These are phyloP conservation scores for Domatiomyces globalis DNA, from an alignment of 2,329 filamentous ascomycete genomes.

Conservation along the genomic window DNA sequence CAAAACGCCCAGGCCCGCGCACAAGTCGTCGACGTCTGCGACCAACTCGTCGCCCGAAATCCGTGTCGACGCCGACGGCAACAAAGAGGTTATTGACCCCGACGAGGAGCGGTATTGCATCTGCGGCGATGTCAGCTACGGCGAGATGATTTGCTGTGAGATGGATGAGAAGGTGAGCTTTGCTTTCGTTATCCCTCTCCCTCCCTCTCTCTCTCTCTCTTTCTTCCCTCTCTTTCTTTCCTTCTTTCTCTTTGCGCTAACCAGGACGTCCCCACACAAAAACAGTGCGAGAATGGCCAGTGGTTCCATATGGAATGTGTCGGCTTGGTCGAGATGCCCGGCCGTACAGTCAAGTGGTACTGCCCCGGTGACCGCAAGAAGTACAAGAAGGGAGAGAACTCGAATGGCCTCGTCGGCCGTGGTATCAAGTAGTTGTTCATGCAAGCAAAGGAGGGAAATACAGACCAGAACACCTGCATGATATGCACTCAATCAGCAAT, in stretches of 20 bases:
- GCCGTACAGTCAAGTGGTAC: slow-evolving; percentile 50
- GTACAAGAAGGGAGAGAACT: slow-evolving; percentile 26
- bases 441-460: too few species aligned
- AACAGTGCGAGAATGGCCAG: slow-evolving; percentile 47
- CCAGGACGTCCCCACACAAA: slow-evolving; percentile 1
- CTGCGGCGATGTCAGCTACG: slow-evolving; percentile 50
- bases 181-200: slow-evolving; percentile 5
- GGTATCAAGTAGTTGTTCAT: slow-evolving; percentile 8
- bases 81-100: slow-evolving; percentile 41
- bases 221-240: neutral
- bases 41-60: slow-evolving; percentile 22
- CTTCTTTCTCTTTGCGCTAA: neutral
- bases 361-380: slow-evolving; percentile 47
- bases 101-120: slow-evolving; percentile 51
- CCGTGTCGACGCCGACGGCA: slow-evolving; percentile 35
- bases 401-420: slow-evolving; percentile 19
- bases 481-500: too few species aligned
- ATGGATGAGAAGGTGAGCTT: slow-evolving; percentile 38
- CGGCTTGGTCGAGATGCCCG: slow-evolving; percentile 42
- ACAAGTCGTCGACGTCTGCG: slow-evolving; percentile 20
- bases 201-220: neutral
- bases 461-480: too few species aligned
- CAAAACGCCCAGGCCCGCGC: slow-evolving; percentile 26
- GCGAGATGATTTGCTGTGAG: slow-evolving; percentile 53
- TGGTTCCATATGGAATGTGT: slow-evolving; percentile 55